Base-by-base conservation (phyloP, 2,329 filamentous ascomycete genomes). In the Samsoniella hepiali region DNA sequence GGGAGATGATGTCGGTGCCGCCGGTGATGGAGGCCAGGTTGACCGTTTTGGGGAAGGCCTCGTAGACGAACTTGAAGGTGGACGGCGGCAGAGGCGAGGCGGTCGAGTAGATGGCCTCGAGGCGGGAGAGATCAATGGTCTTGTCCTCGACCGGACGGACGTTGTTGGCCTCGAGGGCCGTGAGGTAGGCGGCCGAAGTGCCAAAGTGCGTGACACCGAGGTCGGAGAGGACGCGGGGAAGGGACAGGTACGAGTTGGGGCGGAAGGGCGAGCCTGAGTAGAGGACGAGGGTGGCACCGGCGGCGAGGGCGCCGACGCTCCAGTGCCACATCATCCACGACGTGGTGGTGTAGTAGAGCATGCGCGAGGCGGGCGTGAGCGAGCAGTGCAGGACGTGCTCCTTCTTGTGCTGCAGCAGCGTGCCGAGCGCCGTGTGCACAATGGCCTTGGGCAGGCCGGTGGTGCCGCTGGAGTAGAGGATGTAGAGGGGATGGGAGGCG, bases 251-350 rank as follows among this genome's bases (percentile, higher is more conserved):
- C 58, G 90, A 90, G 63, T 90, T 81, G 0, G 90, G 91, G 56
- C 84, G 83, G 80, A 98, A 98, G 0, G 95, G 95, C 0, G 91
- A 96, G 55, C 95, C 95, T 60, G 96, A 91, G 76, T 97, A 99
- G 4, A 98, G 82, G 27, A 98, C 83, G 13, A 98, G 80, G 0
- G 91, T 94, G 11, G 91, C 85, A 60, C 94, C 94, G 36, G 87
- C 88, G 10, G 93, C 91, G 4, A 98, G 86, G 6, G 89, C 91
- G 1, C 91, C 94, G 27, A 97, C 85, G 47, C 93, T 88, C 93
- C 94, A 98, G 74, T 98, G 94, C 93, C 93, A 97, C 94, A 98
- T 98, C 93, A 99, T 98, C 95, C 93, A 97, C 0, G 92, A 96
- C 11, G 90, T 93, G 3, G 93, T 97, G 1, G 93, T 97, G 78